Base-by-base conservation (phyloP, 1,284 basidiomycete species). In the Moesziomyces parantarcticus region DNA sequence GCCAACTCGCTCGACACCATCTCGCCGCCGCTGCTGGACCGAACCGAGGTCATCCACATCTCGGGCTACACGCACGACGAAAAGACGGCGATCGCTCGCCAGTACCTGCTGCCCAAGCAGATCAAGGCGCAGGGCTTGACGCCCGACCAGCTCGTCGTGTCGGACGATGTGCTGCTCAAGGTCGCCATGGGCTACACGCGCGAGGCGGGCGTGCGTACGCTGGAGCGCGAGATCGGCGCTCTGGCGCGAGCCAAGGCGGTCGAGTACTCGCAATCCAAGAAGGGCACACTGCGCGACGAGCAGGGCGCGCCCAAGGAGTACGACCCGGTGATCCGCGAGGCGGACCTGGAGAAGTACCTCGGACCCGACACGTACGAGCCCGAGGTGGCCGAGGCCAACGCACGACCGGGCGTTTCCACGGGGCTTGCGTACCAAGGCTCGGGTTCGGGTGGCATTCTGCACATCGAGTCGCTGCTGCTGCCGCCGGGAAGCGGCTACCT, bases 151-250 rank as follows among this genome's bases (percentile, higher is more conserved):
- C 62, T 79, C 3, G 84, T 91, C 14, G 86, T 92, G 40, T 88
- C 88, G 0, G 91, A 94, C 60, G 87, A 89, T 3, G 89, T 91
- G 1, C 83, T 95, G 36, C 85, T 90, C 65, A 88, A 89, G 54
- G 87, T 94, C 52, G 90, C 91, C 32, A 91, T 90, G 14, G 86
- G 88, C 25, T 94, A 94, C 80, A 94, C 93, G 1, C 88, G 90
- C 11, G 92, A 97, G 84, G 94, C 94, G 0, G 94, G 95, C 29
- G 94, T 97, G n/a, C 89, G 94, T 29, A 90, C 89, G 26, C 88
- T 97, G 13, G 94, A 97, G 81, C 88, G 95, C 6, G 89, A 92
- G 13, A 90, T 97, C 47, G 93, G 92, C 10, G 89, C 90, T 20
- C 89, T 97, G 20, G 92, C 92, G 34, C 86, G 95, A 21, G 90